Conservation (phyloP, 306 rosid species). For the Fragaria ananassa region DNA sequence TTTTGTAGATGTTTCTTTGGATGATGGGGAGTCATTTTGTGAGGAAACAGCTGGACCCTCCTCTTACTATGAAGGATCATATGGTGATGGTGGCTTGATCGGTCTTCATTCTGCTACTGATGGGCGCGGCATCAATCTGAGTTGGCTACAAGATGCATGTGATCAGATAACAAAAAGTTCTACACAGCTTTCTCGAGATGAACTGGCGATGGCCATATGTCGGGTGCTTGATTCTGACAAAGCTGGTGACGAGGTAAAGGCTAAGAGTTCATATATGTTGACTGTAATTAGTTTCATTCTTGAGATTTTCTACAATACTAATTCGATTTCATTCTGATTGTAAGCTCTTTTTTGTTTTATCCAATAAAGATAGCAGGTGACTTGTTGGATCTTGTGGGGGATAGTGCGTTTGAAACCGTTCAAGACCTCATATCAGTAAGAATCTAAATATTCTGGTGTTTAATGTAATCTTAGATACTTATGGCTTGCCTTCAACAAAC, state of each 20-base stretch:
- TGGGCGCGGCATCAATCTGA: slow-evolving; percentile 43
- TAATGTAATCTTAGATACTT: slow-evolving; percentile 7
- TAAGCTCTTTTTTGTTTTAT: slow-evolving; percentile 19
- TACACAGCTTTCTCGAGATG: slow-evolving; percentile 66
- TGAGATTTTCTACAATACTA: slow-evolving; percentile 7
- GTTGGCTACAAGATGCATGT: slow-evolving; percentile 80
- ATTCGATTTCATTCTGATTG: slow-evolving; percentile 23
- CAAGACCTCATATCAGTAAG: slow-evolving; percentile 83
- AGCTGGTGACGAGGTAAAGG: slow-evolving; percentile 87
- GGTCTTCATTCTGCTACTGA: slow-evolving; percentile 29
- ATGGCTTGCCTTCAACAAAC: not conserved
- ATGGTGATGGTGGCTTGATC: slow-evolving; percentile 20
- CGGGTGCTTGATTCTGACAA: slow-evolving; percentile 87
- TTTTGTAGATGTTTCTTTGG: slow-evolving; percentile 69
- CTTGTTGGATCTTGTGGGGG: slow-evolving; percentile 90
- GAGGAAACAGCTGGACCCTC: slow-evolving; percentile 42
- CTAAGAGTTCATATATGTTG: slow-evolving; percentile 19
- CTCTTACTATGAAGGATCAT: slow-evolving; percentile 41
- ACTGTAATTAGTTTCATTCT: slow-evolving; percentile 3
- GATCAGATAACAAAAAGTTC: slow-evolving; percentile 51
- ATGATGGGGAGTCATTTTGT: slow-evolving; percentile 57
- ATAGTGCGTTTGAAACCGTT: slow-evolving; percentile 81
- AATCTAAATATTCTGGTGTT: slow-evolving; percentile 13
- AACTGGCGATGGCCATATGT: slow-evolving; percentile 89
- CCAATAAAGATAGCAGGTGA: slow-evolving; percentile 79